Base-by-base conservation (phyloP, 768 basidiomycete species). In the Galerina marginata region DNA sequence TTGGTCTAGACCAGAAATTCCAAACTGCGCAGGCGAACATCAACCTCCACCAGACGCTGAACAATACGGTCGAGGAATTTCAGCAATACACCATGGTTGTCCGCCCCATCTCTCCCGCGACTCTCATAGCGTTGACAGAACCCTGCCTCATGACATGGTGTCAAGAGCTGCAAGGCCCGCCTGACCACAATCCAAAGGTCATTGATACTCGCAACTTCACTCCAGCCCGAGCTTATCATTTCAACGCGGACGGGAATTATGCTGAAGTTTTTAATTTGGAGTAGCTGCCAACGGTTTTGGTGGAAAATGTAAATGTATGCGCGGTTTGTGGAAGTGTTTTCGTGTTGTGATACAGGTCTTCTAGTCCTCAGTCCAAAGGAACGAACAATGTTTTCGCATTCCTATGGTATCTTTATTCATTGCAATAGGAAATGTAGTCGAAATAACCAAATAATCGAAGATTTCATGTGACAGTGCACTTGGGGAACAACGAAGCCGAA, bases 101-200 rank as follows among this genome's bases (percentile, higher is more conserved):
- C 56, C 69, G 75, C 25, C 73, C 76, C 2, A 69, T 77, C 42
- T 71, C 78, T 9, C 74, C 79, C 0, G 72, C 76, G 36, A 79
- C 79, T 4, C 63, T 81, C 12, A 78, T 80, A 3, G 79, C 79
- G 15, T 71, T 80, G 64, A 78, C 79, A 1, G 80, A 81, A 45
- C 79, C 79, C 3, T 76, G 69, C 56, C 73, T 81, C 20, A 76
- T 81, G 77, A 69, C 70, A 11, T 79, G 78, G 78, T 75, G 72
- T 62, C 33, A 33, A 42, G 52, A 53, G 16, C 12, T 51, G 2
- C 29, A 52, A 36, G 26, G 20, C 20, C 20, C 20, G 20, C 20
- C 20, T 20, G 20, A 50, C 25, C 12, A 46, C 29, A 15, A 39
- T 43, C 25, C 25, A 15, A 40, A 6, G 5, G 20, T 49, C 42